Percentiles rank a stretch among this genome's conserved stretches.
Conservation (phyloP, 495 filamentous ascomycete genomes). For the Podospora pseudocomata region DNA sequence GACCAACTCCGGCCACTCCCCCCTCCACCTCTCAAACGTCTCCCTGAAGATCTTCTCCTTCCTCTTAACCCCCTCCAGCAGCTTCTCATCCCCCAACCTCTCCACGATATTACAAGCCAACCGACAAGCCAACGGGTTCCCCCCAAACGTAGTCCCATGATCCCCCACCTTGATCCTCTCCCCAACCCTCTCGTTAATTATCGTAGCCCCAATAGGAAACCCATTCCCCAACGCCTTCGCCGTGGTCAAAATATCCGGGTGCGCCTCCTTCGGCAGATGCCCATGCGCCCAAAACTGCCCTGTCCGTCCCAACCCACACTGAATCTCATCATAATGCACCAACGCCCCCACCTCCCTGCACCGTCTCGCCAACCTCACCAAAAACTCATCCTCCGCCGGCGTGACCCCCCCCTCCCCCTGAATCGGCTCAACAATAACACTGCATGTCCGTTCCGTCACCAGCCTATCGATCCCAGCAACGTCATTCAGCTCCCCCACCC, state of each 20-base stretch:
- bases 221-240: slow-evolving; percentile 97
- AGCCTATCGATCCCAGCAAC: slow-evolving; percentile 62
- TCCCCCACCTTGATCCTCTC: slow-evolving; percentile 87
- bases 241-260: slow-evolving; percentile 90
- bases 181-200: slow-evolving; percentile 72
- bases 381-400: slow-evolving; percentile 75
- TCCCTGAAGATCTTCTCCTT: slow-evolving; percentile 63
- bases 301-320: slow-evolving; percentile 85
- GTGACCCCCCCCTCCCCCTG: slow-evolving; percentile 95
- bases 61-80: slow-evolving; percentile 60
- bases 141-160: slow-evolving; percentile 95
- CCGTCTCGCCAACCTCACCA: slow-evolving; percentile 68
- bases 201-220: slow-evolving; percentile 87
- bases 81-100: slow-evolving; percentile 60
- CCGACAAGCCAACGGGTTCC: slow-evolving; percentile 84
- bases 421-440: slow-evolving; percentile 96
- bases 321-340: slow-evolving; percentile 93
- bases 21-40: slow-evolving; percentile 59
- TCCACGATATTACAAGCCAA: slow-evolving; percentile 78
- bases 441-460: slow-evolving; percentile 80
- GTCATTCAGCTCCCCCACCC: slow-evolving; percentile 83
- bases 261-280: slow-evolving; percentile 66
- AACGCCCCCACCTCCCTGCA: slow-evolving; percentile 87
- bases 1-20: slow-evolving; percentile 67
- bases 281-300: slow-evolving; percentile 86